These are phyloP conservation scores for Lichtheimia corymbifera DNA, from an alignment of 371 early-diverging fungal species.

Conservation along the genomic window DNA sequence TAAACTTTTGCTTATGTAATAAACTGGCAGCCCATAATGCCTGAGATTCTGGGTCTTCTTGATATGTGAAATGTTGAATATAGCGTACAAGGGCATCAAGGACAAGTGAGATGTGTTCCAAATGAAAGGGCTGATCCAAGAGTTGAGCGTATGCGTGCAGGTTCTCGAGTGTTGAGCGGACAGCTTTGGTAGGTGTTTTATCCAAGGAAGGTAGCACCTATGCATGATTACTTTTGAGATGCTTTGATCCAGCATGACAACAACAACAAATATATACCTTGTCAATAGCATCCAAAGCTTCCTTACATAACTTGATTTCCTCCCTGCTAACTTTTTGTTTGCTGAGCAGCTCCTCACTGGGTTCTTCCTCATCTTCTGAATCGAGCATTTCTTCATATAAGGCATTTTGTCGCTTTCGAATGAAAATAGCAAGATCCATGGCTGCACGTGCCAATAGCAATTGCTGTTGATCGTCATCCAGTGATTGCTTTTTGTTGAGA, in stretches of 20 bases:
- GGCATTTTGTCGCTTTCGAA: slow-evolving; percentile 31
- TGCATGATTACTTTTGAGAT: background rate
- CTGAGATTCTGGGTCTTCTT: slow-evolving; percentile 26
- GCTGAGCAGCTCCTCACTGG: slow-evolving; percentile 24
- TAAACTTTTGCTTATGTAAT: slow-evolving; percentile 26
- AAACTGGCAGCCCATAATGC: slow-evolving; percentile 37
- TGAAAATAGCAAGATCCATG: slow-evolving; percentile 18
- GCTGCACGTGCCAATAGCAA: slow-evolving; percentile 29
- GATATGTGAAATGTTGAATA: slow-evolving; percentile 23
- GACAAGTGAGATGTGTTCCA: slow-evolving; percentile 19
- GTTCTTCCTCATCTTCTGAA: slow-evolving; percentile 27
- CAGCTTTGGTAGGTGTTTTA: slow-evolving; percentile 2
- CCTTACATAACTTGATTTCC: slow-evolving; percentile 33
- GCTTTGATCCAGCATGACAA: background rate
- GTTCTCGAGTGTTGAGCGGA: slow-evolving; percentile 22
- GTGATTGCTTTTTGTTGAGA: slow-evolving; percentile 16
- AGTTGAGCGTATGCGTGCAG: slow-evolving; percentile 31
- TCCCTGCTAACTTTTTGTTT: slow-evolving; percentile 32
- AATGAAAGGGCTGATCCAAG: slow-evolving; percentile 27
- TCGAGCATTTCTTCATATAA: slow-evolving; percentile 27
- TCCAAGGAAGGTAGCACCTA: slow-evolving; percentile 8
- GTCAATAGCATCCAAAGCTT: slow-evolving; percentile 28
- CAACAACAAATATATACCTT: slow-evolving; percentile 16
- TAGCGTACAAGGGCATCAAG: slow-evolving; percentile 19
- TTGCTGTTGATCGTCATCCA: background rate